A percentile compares a stretch with the other conserved stretches of the same genome.
Conservation (phyloP, 2,329 filamentous ascomycete genomes). For the Scytalidium sp. region DNA sequence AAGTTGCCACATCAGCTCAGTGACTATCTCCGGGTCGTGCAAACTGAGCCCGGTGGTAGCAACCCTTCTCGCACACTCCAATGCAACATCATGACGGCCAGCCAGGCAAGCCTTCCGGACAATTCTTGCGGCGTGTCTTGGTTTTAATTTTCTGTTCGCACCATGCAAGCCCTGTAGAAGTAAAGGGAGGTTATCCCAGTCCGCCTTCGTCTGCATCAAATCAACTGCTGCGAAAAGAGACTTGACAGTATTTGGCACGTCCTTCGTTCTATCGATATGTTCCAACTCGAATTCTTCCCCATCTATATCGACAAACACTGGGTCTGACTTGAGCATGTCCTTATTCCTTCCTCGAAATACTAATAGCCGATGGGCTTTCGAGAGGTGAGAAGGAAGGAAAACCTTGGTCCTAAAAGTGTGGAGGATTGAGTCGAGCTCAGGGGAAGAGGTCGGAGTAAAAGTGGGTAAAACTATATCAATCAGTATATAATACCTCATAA, state of each 20-base stretch:
- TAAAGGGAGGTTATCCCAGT: slow-evolving; percentile 29
- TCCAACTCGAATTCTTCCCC: slow-evolving; percentile 37
- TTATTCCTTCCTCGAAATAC: slow-evolving; percentile 47
- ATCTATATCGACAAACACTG: slow-evolving; percentile 56
- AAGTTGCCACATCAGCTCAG: slow-evolving; percentile 16
- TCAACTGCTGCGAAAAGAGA: slow-evolving; percentile 14
- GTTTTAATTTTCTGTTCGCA: slow-evolving; percentile 1
- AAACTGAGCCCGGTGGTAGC: slow-evolving; percentile 24
- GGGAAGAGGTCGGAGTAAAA: slow-evolving; percentile 49
- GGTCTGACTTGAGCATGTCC: slow-evolving; percentile 49
- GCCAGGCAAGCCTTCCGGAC: slow-evolving; percentile 11
- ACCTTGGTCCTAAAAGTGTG: slow-evolving; percentile 52
- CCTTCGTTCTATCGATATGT: slow-evolving; percentile 18
- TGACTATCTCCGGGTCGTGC: slow-evolving; percentile 8
- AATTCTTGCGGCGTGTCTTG: slow-evolving; percentile 7
- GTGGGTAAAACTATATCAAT: slow-evolving; percentile 17
- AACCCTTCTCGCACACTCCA: slow-evolving; percentile 26
- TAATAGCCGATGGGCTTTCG: slow-evolving; percentile 47
- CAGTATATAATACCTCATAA: neutral
- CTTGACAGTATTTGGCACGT: slow-evolving; percentile 13
- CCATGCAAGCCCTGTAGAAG: slow-evolving; percentile 26
- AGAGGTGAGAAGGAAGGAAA: slow-evolving; percentile 60
- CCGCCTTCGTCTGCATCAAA: slow-evolving; percentile 27
- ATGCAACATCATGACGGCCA: slow-evolving; percentile 21
- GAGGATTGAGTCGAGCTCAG: slow-evolving; percentile 52